Evolutionary conservation across 805 yeast genomes (phyloP).

Genomic region (Kodamaea fukazawae): DNA sequence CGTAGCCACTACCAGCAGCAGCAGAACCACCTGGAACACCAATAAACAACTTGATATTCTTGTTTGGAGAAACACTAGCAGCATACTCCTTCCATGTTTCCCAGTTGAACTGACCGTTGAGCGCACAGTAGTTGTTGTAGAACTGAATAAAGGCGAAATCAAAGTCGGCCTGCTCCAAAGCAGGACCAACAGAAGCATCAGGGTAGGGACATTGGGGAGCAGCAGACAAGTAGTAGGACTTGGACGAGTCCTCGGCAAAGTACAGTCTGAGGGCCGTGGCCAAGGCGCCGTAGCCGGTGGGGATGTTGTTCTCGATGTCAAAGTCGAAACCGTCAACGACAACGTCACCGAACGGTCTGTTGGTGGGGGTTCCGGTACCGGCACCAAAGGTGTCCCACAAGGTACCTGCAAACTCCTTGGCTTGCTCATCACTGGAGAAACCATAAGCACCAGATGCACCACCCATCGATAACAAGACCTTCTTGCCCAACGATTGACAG

Average conservation of each 20-base stretch:
- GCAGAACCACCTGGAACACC: slow-evolving; percentile 64
- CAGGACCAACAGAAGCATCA: slow-evolving; percentile 45
- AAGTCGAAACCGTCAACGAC: slow-evolving; percentile 82
- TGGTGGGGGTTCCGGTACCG: slow-evolving; percentile 16
- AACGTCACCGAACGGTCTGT: slow-evolving; percentile 65
- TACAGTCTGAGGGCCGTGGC: slow-evolving; percentile 32
- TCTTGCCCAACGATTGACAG: slow-evolving; percentile 79
- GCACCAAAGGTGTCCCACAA: slow-evolving; percentile 27
- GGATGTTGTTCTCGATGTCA: slow-evolving; percentile 62
- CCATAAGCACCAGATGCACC: slow-evolving; percentile 42
- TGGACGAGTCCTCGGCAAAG: slow-evolving; percentile 34
- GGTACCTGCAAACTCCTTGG: slow-evolving; percentile 24
- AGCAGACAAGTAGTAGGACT: slow-evolving; percentile 72
- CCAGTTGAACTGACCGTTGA: slow-evolving; percentile 50
- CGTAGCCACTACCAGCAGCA: slow-evolving; percentile 56
- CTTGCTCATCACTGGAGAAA: slow-evolving; percentile 31
- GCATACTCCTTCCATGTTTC: slow-evolving; percentile 75
- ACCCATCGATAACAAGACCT: slow-evolving; percentile 72
- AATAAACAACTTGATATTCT: slow-evolving; percentile 62
- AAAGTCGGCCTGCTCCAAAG: slow-evolving; percentile 50
- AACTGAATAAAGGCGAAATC: slow-evolving; percentile 87
- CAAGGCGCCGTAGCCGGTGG: slow-evolving; percentile 63
- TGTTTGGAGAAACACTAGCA: slow-evolving; percentile 56
- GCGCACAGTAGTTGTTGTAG: slow-evolving; percentile 78
- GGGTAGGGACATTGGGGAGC: slow-evolving; percentile 94